These are phyloP conservation scores for Apiosordaria backusii DNA, from an alignment of 495 filamentous ascomycete species.

Conservation along the genomic window DNA sequence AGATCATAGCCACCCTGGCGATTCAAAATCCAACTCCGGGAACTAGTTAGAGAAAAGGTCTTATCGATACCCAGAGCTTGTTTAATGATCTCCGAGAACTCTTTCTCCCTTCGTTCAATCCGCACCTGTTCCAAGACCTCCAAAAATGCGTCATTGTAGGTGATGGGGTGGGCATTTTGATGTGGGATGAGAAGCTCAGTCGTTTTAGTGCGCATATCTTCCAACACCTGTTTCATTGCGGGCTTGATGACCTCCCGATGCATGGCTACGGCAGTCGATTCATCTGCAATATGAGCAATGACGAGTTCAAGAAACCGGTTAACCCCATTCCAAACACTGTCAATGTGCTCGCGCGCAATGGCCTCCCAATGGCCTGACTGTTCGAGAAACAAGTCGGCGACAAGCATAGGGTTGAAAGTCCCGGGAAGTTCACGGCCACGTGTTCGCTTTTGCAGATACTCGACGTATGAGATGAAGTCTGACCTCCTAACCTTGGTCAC, in stretches of 20 bases:
- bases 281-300: conserved; percentile 29
- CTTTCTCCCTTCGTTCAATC: conserved; percentile 21
- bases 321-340: conserved; percentile 29
- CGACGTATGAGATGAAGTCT: conserved; percentile 34
- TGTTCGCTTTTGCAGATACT: conserved; percentile 28
- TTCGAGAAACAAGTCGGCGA: conserved; percentile 44
- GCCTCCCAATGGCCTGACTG: conserved; percentile 42
- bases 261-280: conserved; percentile 30
- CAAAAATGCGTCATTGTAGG: conserved; percentile 55
- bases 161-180: conserved; percentile 45
- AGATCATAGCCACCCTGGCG: conserved; percentile 13
- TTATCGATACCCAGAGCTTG: conserved; percentile 20
- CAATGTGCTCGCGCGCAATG: conserved; percentile 23
- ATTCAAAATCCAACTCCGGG: background rate
- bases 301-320: conserved; percentile 26
- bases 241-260: conserved; percentile 30
- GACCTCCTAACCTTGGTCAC: conserved; percentile 16
- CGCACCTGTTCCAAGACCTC: conserved; percentile 46
- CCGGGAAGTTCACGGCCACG: conserved; percentile 46
- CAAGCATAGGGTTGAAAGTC: conserved; percentile 46
- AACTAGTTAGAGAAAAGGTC: conserved; percentile 3
- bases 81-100: conserved; percentile 16
- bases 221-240: conserved; percentile 26
- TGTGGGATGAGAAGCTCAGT: conserved; percentile 37
- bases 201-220: conserved; percentile 28